Percentiles rank a stretch among this genome's conserved stretches.
Evolutionary conservation across 768 basidiomycete species (phyloP).

Genomic region (Megacollybia marginata): DNA sequence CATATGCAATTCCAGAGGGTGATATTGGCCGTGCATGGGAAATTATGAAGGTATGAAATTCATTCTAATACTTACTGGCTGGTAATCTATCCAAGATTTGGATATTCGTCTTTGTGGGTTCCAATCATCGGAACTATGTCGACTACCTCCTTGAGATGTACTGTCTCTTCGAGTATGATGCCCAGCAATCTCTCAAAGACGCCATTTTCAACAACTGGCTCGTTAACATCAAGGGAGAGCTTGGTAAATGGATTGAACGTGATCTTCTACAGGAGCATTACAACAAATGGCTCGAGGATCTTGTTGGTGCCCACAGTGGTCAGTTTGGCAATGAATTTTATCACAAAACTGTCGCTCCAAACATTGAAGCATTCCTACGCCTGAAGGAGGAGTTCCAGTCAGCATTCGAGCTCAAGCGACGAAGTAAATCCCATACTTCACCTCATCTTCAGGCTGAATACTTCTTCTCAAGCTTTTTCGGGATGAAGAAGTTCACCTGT

Average conservation of each 20-base stretch:
- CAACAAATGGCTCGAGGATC: too few species aligned
- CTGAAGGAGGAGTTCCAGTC: constrained; percentile 7
- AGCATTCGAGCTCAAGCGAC: constrained; percentile 4
- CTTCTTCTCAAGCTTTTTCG: constrained; percentile 2
- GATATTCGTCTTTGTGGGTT: too few species aligned
- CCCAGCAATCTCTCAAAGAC: constrained; percentile 3
- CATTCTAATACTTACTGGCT: too few species aligned
- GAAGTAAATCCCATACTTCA: constrained; percentile 3
- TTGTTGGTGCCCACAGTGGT: constrained; percentile 3
- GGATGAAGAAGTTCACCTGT: constrained; percentile 7
- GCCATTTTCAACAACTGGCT: too few species aligned
- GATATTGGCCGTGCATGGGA: too few species aligned
- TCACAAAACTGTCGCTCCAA: constrained; percentile 5
- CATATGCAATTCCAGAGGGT: too few species aligned
- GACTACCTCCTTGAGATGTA: too few species aligned
- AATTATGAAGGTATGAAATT: too few species aligned
- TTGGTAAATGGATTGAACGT: too few species aligned
- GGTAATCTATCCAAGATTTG: too few species aligned
- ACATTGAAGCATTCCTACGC: constrained; percentile 7
- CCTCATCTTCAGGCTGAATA: constrained; percentile 7
- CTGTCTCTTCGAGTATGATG: constrained; percentile 7
- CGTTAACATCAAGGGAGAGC: constrained; percentile 7
- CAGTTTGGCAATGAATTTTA: constrained; percentile 8
- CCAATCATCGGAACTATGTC: too few species aligned
- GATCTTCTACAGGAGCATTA: too few species aligned